A percentile compares a stretch with the other conserved stretches of the same genome.
Evolutionary conservation across 192 early-diverging fungal genomes (phyloP).

Genomic region (Backusella westeae): DNA sequence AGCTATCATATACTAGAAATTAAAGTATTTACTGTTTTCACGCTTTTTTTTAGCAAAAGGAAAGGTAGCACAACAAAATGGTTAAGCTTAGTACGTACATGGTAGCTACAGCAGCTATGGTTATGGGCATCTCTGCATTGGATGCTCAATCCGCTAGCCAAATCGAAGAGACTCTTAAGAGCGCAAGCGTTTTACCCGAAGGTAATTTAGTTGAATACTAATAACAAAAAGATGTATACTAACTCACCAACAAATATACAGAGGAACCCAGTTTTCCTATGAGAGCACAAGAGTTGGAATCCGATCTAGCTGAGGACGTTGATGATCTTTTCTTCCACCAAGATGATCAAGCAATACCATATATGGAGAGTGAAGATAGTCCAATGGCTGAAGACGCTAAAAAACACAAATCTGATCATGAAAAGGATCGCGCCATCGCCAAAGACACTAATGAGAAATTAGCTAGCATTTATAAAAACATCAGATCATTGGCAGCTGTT

Average conservation of each 20-base stretch:
- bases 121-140: neutral
- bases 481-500: neutral
- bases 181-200: neutral
- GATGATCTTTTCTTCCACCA: neutral
- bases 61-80: neutral
- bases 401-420: neutral
- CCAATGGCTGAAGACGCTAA: neutral
- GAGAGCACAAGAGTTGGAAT: neutral
- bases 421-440: neutral
- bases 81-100: slow-evolving; percentile 9
- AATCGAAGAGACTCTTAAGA: neutral
- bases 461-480: neutral
- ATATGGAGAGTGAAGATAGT: neutral
- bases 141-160: neutral
- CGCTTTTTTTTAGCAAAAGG: neutral
- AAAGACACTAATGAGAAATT: neutral
- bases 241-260: neutral
- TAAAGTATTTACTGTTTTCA: neutral
- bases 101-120: neutral
- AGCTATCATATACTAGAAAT: neutral
- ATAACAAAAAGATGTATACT: neutral
- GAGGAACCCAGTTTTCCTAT: neutral
- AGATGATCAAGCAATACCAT: neutral
- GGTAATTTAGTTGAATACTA: neutral
- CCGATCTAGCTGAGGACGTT: neutral